Evolutionary conservation across 1,284 basidiomycete species (phyloP).

Genomic region (Coniferiporia sulphurascens): DNA sequence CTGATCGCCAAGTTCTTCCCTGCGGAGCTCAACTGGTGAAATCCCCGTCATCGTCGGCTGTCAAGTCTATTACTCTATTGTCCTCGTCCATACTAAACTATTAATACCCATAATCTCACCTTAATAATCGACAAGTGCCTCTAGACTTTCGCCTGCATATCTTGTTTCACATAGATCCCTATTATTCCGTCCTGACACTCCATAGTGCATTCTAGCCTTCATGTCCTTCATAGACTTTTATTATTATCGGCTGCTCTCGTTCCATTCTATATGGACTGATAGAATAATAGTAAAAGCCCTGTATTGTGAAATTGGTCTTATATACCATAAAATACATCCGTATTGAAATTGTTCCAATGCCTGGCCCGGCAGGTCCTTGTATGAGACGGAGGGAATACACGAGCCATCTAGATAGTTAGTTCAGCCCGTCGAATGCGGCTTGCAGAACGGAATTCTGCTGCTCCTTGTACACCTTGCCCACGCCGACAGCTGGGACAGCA

Average conservation of each 20-base stretch:
- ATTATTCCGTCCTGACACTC: no score
- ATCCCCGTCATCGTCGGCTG: background rate
- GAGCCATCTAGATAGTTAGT: background rate
- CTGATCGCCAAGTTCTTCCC: conserved; percentile 87
- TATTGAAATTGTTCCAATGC: no score
- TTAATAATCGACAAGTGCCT: background rate
- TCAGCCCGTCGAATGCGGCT: conserved; percentile 40
- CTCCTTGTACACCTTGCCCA: conserved; percentile 59
- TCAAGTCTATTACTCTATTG: background rate
- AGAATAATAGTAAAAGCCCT: no score
- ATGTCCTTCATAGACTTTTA: no score
- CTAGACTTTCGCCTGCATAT: no score
- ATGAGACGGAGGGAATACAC: no score
- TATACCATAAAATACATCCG: background rate
- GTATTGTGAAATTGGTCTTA: background rate
- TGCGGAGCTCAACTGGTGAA: conserved; percentile 68
- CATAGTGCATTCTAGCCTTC: no score
- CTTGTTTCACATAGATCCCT: no score
- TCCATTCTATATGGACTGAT: no score
- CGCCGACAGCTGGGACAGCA: conserved; percentile 75
- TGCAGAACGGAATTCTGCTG: conserved; percentile 62
- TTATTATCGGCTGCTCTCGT: no score
- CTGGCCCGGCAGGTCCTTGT: no score
- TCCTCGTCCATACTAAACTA: background rate
- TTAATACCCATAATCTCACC: background rate